Conservation (phyloP, 192 early-diverging fungal species). For the Backusella westeae region DNA sequence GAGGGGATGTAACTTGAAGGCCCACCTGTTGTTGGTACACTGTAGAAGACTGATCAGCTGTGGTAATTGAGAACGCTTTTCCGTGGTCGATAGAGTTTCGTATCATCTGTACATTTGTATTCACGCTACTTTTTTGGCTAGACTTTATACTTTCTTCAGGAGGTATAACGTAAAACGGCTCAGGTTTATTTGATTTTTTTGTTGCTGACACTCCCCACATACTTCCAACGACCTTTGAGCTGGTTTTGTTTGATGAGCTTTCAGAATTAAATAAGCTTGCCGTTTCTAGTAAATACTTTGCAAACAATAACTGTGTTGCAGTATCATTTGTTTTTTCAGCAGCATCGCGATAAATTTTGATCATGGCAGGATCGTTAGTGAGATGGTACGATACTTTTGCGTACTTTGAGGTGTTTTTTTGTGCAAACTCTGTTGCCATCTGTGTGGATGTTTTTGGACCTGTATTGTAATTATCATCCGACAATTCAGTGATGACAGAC, state of each 20-base stretch:
- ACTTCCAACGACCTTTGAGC: background rate
- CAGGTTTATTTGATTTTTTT: background rate
- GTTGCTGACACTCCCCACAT: slow-evolving; percentile 2
- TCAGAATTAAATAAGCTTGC: slow-evolving; percentile 38
- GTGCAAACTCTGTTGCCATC: background rate
- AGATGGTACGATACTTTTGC: slow-evolving; percentile 21
- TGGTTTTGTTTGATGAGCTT: background rate
- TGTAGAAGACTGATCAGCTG: background rate
- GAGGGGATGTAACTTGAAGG: background rate
- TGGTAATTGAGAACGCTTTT: background rate
- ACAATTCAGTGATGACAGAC: background rate
- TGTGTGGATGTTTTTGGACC: background rate
- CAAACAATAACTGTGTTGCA: slow-evolving; percentile 67
- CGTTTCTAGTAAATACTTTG: slow-evolving; percentile 74
- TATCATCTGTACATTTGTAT: background rate
- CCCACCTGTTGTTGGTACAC: background rate
- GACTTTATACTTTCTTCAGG: background rate
- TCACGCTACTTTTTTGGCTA: background rate
- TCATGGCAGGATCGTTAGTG: slow-evolving; percentile 20
- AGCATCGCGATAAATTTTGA: slow-evolving; percentile 69
- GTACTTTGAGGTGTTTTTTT: slow-evolving; percentile 14
- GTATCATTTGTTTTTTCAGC: slow-evolving; percentile 77
- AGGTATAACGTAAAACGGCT: slow-evolving; percentile 6
- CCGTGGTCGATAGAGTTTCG: background rate
- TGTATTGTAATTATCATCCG: background rate